These are phyloP conservation scores for Hymenoscyphus infarciens DNA, from an alignment of 2,329 filamentous ascomycete genomes.

Conservation along the genomic window DNA sequence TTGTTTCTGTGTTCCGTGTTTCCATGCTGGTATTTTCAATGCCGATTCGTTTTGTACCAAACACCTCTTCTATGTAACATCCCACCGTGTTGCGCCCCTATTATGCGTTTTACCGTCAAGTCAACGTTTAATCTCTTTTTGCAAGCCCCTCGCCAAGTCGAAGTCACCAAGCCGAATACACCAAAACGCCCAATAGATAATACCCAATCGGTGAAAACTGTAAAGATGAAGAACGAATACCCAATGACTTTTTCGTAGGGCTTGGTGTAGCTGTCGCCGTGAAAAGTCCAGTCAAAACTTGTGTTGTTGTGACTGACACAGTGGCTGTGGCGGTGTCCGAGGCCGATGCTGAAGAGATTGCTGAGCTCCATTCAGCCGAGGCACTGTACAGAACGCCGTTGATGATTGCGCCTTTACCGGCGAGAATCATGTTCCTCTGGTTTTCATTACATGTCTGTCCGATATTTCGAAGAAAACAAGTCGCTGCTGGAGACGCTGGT, in stretches of 20 bases:
- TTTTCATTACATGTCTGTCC: constrained; percentile 51
- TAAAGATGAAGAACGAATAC: constrained; percentile 4
- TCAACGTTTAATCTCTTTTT: background rate
- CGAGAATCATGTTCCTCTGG: constrained; percentile 45
- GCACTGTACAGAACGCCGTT: constrained; percentile 54
- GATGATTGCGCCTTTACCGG: constrained; percentile 52
- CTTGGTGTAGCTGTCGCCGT: constrained; percentile 34
- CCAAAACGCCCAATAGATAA: constrained; percentile 1
- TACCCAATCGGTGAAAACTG: background rate
- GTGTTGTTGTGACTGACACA: constrained; percentile 29
- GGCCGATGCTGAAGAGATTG: constrained; percentile 18
- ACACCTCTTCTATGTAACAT: background rate
- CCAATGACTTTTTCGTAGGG: constrained; percentile 26
- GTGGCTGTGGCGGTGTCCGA: constrained; percentile 16
- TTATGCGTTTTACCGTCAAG: background rate
- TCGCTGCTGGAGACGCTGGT: constrained; percentile 46
- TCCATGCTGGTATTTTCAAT: background rate
- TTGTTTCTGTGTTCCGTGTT: background rate
- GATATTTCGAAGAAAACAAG: constrained; percentile 60
- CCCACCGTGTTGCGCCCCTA: background rate
- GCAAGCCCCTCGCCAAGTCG: background rate
- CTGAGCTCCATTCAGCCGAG: constrained; percentile 39
- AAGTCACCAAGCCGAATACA: constrained; percentile 1
- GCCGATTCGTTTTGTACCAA: background rate
- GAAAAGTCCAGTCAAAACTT: constrained; percentile 34